Base-by-base conservation (phyloP, 495 filamentous ascomycete species). In the Monascus purpureus region DNA sequence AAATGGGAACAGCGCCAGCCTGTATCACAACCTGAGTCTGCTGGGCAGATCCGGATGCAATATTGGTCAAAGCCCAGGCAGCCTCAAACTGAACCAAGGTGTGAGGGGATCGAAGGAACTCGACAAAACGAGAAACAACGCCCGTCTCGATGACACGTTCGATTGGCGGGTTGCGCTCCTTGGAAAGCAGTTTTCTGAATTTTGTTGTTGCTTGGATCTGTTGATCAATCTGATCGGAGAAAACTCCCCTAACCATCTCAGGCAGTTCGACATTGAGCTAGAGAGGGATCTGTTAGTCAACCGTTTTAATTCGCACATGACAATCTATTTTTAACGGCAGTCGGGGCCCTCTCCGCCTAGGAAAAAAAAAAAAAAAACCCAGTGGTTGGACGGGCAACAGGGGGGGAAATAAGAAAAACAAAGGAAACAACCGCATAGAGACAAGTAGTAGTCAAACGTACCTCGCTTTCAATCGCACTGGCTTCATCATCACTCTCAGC, bases 181-280 rank as follows among this genome's bases (percentile, higher is more conserved):
- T 99, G 37, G 84, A 93, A 4, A 99, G 68, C 14, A 99, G 68
- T 63, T 99, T 99, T 39, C 92, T 68, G 68, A 99, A 99, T 57
- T 95, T 95, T 34, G 92, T 99, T 14, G 92, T 99, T n/a, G 92
- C 88, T 63, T 85, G 77, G 42, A 99, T 99, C 56, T 99, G 92
- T 29, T 79, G 72, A 46, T 99, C 92, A 59, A 99, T 95, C 58
- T 94, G 83, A 20, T 96, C 86, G 39, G 92, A 96, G 67, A 96
- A 95, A 46, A 96, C 92, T 36, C 92, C 92, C 42, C 79, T 69
- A 31, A 96, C 90, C 92, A 99, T 99, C 60, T 86, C 72, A 37
- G 92, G 92, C 46, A 99, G 82, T 50, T 96, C 90, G 57, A 94
- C 86, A 48, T 88, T 93, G 45, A 99, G 72, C 92, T 97, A 57